These are phyloP conservation scores for Albatrellus sp. DNA, from an alignment of 1,284 basidiomycete genomes.

Conservation along the genomic window DNA sequence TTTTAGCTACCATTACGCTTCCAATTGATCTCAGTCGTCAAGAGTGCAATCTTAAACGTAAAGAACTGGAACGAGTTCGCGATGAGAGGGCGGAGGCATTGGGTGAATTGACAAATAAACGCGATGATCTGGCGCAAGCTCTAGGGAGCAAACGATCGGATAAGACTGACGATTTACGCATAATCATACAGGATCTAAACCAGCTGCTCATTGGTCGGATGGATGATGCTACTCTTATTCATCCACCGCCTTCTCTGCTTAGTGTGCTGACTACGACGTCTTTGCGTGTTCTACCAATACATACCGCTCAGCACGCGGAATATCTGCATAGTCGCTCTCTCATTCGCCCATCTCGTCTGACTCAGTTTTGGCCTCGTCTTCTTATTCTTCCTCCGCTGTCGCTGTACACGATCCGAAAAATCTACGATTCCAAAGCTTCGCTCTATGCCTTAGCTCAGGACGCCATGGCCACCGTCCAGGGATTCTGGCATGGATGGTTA, in stretches of 20 bases:
- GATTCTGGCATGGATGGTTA: conserved; percentile 81
- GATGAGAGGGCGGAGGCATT: conserved; percentile 53
- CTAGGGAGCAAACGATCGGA: conserved; percentile 12
- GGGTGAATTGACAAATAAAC: conserved; percentile 42
- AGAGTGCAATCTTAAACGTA: conserved; percentile 51
- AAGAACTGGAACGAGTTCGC: conserved; percentile 43
- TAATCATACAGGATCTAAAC: conserved; percentile 7
- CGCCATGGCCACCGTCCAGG: conserved; percentile 54
- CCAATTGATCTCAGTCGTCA: conserved; percentile 46
- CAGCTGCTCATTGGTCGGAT: conserved; percentile 5
- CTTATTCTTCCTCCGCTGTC: conserved; percentile 51
- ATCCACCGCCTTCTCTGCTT: conserved; percentile 12
- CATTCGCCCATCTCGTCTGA: conserved; percentile 43
- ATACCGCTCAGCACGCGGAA: conserved; percentile 18
- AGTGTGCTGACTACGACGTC: conserved; percentile 6
- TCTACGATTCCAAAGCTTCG: conserved; percentile 40
- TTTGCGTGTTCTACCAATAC: conserved; percentile 18
- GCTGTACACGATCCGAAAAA: conserved; percentile 32
- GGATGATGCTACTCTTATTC: conserved; percentile 1
- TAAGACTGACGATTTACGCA: conserved; percentile 8
- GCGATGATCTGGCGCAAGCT: conserved; percentile 26
- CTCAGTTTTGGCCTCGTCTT: conserved; percentile 55
- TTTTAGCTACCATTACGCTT: conserved; percentile 19
- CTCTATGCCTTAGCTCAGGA: conserved; percentile 46
- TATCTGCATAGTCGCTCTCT: conserved; percentile 27